Conservation (phyloP, 2,329 filamentous ascomycete genomes). For the Blastomyces silverae region DNA sequence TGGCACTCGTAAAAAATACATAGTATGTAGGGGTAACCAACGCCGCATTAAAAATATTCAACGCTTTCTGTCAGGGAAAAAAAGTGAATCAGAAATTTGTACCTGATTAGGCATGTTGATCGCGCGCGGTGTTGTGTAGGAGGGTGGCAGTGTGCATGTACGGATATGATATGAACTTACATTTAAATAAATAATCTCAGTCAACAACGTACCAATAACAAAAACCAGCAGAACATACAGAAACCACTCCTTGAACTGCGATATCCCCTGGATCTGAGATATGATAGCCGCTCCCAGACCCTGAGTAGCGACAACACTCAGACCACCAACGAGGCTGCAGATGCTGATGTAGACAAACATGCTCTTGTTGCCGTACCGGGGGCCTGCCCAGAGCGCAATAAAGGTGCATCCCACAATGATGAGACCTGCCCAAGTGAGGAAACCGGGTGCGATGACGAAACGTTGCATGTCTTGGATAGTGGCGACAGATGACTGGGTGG, state of each 20-base stretch:
- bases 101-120: not conserved
- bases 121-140: not conserved
- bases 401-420: constrained; percentile 66
- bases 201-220: constrained; percentile 78
- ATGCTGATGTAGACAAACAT: constrained; percentile 98
- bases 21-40: constrained; percentile 98
- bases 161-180: constrained; percentile 51
- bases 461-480: constrained; percentile 89
- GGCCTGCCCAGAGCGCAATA: constrained; percentile 72
- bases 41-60: constrained; percentile 94
- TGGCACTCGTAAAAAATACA: constrained; percentile 93
- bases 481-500: constrained; percentile 72
- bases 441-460: constrained; percentile 79
- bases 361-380: constrained; percentile 87
- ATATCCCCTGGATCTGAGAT: constrained; percentile 70
- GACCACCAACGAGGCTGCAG: constrained; percentile 86
- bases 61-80: constrained; percentile 70
- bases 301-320: constrained; percentile 93
- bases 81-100: not conserved
- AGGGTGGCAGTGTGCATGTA: not conserved
- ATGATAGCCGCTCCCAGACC: constrained; percentile 87
- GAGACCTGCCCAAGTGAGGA: constrained; percentile 75
- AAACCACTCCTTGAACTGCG: constrained; percentile 98
- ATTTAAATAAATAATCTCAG: constrained; percentile 92
- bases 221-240: constrained; percentile 87